Base-by-base conservation (phyloP, 208 protist genomes). In the Vickermania spadyakhi region DNA sequence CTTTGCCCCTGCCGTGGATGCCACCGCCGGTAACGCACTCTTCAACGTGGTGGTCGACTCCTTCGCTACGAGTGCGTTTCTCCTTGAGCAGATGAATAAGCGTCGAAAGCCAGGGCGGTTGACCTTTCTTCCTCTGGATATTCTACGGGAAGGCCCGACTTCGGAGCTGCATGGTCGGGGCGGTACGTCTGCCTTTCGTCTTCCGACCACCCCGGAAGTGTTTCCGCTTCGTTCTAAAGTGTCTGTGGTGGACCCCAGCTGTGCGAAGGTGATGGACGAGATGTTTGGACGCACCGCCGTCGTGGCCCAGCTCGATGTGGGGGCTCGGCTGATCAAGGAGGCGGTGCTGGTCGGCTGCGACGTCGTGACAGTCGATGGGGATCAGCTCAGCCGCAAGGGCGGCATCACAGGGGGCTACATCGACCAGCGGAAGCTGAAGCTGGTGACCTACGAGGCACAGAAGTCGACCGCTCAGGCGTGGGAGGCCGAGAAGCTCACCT, bases 31-130 rank as follows among this genome's bases (percentile, higher is more conserved):
- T 13, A 97, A 96, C 69, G 65, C 82, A 11, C 79, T 99, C 1
- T 99, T 99, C 72, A 85, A 99, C 72, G 77, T 99, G 22, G 96
- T 99, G 3, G 97, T 99, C 11, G 97, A 99, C 60, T 92, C 71
- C 4, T 98, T 99, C 72, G 85, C 96, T 25, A 76, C 84, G 1
- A 95, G 97, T 49, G 73, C 84, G 1, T 65, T 73, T 7, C 56
- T 99, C 14, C 73, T 99, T 0, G 72, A 93, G 13, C 62, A 91
- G 30, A 94, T 99, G 72, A 96, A 98, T 56, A 72, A 76, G 36
- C 51, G 71, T 0, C 78, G 76, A 28, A 93, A 90, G 54, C 77
- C 77, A 18, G 97, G 97, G 3, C 81, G 98, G 23, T 81, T 99
- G 23, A 96, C 97, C 0, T 99, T 99, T 70, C 93, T 99, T 54